Evolutionary conservation across 768 basidiomycete genomes (phyloP).

Genomic region (Kwoniella europaea): DNA sequence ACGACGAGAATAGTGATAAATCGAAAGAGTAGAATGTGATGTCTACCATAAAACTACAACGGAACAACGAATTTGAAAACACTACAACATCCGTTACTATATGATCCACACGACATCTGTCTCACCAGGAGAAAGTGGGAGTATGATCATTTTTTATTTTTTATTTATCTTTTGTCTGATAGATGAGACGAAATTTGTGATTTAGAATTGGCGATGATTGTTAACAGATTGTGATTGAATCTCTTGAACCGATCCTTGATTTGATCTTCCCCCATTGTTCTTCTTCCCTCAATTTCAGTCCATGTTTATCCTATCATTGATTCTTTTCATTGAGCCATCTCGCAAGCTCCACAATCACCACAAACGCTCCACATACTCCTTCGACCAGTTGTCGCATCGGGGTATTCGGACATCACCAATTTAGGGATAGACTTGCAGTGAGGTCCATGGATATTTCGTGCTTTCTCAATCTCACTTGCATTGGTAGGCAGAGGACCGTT

Average conservation of each 20-base stretch:
- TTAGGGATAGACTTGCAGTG: slow-evolving; percentile 46
- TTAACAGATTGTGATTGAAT: neutral
- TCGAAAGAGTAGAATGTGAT: neutral
- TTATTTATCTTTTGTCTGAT: too few relatives aligned
- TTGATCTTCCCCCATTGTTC: neutral
- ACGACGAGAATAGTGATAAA: neutral
- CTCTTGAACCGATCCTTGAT: neutral
- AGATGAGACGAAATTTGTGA: too few relatives aligned
- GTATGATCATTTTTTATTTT: neutral
- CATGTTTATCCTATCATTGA: neutral
- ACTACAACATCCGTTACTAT: neutral
- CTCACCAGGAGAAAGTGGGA: slow-evolving; percentile 3
- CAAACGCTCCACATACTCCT: slow-evolving; percentile 47
- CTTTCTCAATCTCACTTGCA: slow-evolving; percentile 46
- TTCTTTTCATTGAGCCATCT: slow-evolving; percentile 26
- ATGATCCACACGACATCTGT: neutral
- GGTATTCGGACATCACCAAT: slow-evolving; percentile 41
- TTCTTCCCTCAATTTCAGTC: neutral
- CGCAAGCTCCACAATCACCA: slow-evolving; percentile 47
- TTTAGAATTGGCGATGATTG: too few relatives aligned
- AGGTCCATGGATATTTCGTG: slow-evolving; percentile 42
- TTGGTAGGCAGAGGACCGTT: slow-evolving; percentile 31
- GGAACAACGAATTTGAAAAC: neutral
- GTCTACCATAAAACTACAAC: slow-evolving; percentile 8
- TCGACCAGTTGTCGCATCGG: slow-evolving; percentile 46